These are phyloP conservation scores for Garcia nutans DNA, from an alignment of 345 rosid genomes.

Conservation along the genomic window DNA sequence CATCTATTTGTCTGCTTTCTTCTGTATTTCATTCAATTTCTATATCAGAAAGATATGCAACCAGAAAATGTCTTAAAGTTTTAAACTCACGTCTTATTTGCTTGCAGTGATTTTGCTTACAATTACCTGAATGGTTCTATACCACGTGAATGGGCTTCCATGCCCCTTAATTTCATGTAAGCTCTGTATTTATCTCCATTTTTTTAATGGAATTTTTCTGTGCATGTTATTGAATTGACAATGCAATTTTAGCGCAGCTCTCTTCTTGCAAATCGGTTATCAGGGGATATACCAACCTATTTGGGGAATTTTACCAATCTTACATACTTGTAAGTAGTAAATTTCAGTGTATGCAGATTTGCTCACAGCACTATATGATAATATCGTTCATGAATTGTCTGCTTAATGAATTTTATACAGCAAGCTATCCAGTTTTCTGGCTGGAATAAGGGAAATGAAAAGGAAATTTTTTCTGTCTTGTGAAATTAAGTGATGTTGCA, in stretches of 20 bases:
- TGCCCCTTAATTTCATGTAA: conserved; percentile 50
- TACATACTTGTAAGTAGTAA: conserved; percentile 45
- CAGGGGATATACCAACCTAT: conserved; percentile 52
- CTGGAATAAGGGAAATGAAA: no score
- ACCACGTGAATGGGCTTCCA: conserved; percentile 55
- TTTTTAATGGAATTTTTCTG: not conserved
- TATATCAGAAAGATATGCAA: not conserved
- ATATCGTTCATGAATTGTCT: no score
- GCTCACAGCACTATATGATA: no score
- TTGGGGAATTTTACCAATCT: conserved; percentile 44
- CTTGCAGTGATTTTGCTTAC: conserved; percentile 50
- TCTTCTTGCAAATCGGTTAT: conserved; percentile 49
- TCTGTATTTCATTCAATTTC: no score
- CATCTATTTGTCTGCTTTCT: no score
- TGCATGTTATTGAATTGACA: not conserved
- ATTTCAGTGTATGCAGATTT: not conserved
- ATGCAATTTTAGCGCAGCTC: conserved; percentile 33
- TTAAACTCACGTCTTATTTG: not conserved
- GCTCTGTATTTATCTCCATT: conserved; percentile 8
- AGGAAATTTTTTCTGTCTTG: no score
- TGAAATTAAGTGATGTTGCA: no score
- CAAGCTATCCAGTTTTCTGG: no score
- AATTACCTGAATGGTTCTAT: conserved; percentile 55
- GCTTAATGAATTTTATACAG: no score
- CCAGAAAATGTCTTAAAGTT: not conserved